phyloP scores from a whole-genome alignment of 768 basidiomycete genomes.

The Calocybe indica region DNA sequence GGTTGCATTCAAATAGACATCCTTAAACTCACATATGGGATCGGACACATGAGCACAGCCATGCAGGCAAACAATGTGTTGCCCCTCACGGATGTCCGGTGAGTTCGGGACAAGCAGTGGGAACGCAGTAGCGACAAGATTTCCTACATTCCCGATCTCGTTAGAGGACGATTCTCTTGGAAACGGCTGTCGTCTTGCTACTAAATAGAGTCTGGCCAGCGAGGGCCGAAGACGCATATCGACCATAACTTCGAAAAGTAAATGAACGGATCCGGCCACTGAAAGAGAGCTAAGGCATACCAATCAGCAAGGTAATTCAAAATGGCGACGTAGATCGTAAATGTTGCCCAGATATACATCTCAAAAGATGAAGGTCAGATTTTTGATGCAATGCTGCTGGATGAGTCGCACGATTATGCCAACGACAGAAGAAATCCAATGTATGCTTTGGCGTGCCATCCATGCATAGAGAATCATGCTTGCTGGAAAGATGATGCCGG shows the following conservation, averaged over 20 bases:
- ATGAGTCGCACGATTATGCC: constrained; percentile 34
- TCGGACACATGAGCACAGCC: constrained; percentile 46
- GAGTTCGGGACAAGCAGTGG: constrained; percentile 54
- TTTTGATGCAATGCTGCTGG: neutral
- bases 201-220: constrained; percentile 62
- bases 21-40: constrained; percentile 44
- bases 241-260: constrained; percentile 34
- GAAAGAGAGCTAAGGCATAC: constrained; percentile 21
- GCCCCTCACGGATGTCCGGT: constrained; percentile 54
- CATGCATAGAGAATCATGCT: constrained; percentile 75
- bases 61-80: constrained; percentile 51
- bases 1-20: too few relatives aligned
- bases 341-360: constrained; percentile 45
- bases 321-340: constrained; percentile 49
- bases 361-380: constrained; percentile 12
- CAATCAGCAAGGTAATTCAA: constrained; percentile 64
- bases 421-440: constrained; percentile 57
- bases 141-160: constrained; percentile 26
- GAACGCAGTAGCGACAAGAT: constrained; percentile 45
- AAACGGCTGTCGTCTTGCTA: constrained; percentile 17
- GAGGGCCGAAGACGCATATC: constrained; percentile 63
- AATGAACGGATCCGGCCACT: too few relatives aligned
- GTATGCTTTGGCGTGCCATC: constrained; percentile 47
- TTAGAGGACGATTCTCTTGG: neutral
- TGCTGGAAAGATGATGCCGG: constrained; percentile 44